Evolutionary conservation across 192 early-diverging fungal genomes (phyloP), one percentile per base, ranked within the genome.

Genomic region (Podila epicladia): DNA sequence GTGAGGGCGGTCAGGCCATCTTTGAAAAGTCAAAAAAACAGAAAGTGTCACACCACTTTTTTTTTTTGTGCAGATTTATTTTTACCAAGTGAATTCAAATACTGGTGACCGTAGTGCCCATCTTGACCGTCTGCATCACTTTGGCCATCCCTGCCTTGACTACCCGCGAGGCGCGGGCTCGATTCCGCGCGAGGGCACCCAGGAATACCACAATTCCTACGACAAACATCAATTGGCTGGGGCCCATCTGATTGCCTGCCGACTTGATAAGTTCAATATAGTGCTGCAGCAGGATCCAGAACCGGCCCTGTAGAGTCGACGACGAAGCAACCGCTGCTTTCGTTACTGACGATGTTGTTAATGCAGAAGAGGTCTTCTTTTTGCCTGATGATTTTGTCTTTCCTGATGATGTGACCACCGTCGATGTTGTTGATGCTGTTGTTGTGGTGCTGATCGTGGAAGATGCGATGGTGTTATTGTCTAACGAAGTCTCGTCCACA

Each of bases 91-190:
- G 24, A 1, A 31, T 61, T 58, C 26, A 74, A 29, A 74, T 74
- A 58, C 75, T 71, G 4, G 75, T 78, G 3, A 78, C 69, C 0
- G 75, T 78, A 7, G 75, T 78, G 7, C 75, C 75, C 75, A 78
- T 78, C 45, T 71, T 78, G 38, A 78, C 26, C 2, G 75, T 78
- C n/a, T 78, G 64, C 69, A 71, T 71, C 64, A 78, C 62, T 33
- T 78, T 78, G 38, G 55, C 45, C 58, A 66, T 67, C 33, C 62
- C 75, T 17, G 69, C 57, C 49, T 66, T 71, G 5, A 71, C 20
- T 19, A 71, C 70, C 33, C 29, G 38, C 29, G 69, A 78, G 33
- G 64, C 75, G 41, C 24, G 58, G 12, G 64, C 33, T 48, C 75
- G 55, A 58, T 78, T 78, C 33, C 75, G 35, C 15, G 75, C 59